Conservation (phyloP, 2,329 filamentous ascomycete species). For the Claviceps fusiformis region DNA sequence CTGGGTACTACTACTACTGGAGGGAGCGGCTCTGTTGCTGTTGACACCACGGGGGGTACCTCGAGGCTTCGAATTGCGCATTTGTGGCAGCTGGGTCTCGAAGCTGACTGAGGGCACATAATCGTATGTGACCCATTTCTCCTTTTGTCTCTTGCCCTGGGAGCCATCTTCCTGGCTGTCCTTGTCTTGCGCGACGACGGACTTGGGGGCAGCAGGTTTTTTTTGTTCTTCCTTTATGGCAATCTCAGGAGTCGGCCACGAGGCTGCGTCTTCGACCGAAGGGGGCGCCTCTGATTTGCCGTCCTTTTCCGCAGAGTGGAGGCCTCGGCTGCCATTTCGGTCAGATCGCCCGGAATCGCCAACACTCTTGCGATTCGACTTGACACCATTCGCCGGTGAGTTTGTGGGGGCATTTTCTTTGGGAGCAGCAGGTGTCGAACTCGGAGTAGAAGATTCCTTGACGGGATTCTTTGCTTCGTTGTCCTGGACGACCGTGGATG, state of each 20-base stretch:
- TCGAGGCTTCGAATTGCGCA: conserved; percentile 35
- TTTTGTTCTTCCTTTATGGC: conserved; percentile 58
- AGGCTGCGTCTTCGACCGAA: conserved; percentile 59
- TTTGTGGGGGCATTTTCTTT: conserved; percentile 12
- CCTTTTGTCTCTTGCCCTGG: conserved; percentile 49
- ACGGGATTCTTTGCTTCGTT: conserved; percentile 31
- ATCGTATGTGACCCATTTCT: conserved; percentile 72
- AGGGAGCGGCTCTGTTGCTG: conserved; percentile 22
- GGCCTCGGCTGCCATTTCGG: conserved; percentile 33
- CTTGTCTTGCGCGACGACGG: conserved; percentile 45
- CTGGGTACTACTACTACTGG: conserved; percentile 12
- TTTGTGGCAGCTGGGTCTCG: conserved; percentile 60
- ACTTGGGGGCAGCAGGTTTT: conserved; percentile 46
- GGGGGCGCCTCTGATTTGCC: conserved; percentile 31
- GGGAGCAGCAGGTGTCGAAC: conserved; percentile 6
- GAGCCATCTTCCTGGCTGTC: conserved; percentile 41
- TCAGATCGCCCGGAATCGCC: conserved; percentile 26
- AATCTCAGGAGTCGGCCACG: conserved; percentile 85
- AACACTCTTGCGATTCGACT: conserved; percentile 27
- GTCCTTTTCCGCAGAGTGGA: conserved; percentile 29
- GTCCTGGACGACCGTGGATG: conserved; percentile 12
- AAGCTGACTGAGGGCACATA: conserved; percentile 79
- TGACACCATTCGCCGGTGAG: conserved; percentile 21
- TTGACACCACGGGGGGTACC: conserved; percentile 33
- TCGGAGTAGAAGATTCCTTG: conserved; percentile 10